A percentile compares a stretch with the other conserved stretches of the same genome.
Conservation (phyloP, 148 eudicot species). For the Drosera capensis region DNA sequence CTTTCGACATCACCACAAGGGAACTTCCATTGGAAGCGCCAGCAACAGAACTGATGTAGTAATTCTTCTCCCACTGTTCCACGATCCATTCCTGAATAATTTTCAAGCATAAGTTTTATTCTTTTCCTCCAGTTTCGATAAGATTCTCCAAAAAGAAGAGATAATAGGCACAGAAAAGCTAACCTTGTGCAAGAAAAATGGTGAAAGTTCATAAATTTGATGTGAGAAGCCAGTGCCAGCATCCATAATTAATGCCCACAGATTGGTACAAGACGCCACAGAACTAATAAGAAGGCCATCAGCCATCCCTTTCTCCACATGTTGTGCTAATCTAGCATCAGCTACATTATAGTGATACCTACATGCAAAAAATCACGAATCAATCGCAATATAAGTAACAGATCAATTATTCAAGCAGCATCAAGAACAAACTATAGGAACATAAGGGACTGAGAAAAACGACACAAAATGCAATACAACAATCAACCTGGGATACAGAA, state of each 20-base stretch:
- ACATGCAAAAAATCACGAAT: slow-evolving; percentile 5
- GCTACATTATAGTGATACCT: slow-evolving; percentile 91
- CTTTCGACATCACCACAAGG: slow-evolving; percentile 90
- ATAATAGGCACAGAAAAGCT: slow-evolving; percentile 1
- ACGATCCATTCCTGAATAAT: slow-evolving; percentile 69
- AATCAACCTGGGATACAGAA: no score
- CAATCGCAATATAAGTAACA: background rate
- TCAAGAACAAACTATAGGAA: background rate
- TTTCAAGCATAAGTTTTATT: background rate
- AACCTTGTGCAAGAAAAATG: slow-evolving; percentile 76
- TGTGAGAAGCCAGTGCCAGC: slow-evolving; percentile 63
- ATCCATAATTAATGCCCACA: slow-evolving; percentile 94
- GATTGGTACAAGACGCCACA: slow-evolving; percentile 65
- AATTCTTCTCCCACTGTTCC: slow-evolving; percentile 94
- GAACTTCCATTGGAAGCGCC: slow-evolving; percentile 72
- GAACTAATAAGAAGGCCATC: slow-evolving; percentile 71
- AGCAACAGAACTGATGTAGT: slow-evolving; percentile 75
- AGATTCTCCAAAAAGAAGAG: background rate
- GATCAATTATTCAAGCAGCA: background rate
- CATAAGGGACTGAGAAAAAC: no score
- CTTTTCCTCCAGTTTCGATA: background rate
- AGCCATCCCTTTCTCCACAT: slow-evolving; percentile 69
- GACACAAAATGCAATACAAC: no score
- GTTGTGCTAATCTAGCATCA: slow-evolving; percentile 72
- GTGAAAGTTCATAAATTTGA: slow-evolving; percentile 74